Evolutionary conservation across 202 grass and related monocot genomes (phyloP).

Genomic region (Hordeum pubiflorum): DNA sequence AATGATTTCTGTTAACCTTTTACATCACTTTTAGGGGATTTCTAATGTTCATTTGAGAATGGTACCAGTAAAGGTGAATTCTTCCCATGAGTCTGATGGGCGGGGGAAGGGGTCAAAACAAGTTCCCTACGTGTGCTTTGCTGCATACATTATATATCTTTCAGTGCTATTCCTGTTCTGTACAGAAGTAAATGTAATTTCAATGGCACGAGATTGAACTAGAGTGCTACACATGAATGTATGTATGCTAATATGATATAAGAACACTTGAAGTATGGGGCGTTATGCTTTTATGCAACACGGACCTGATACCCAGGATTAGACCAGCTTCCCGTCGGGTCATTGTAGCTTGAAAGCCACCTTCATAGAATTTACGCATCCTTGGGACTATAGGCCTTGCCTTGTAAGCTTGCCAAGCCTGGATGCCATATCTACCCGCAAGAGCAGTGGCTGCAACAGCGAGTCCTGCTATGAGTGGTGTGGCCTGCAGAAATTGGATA

Average conservation of each 20-base stretch:
- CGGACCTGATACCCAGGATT: constrained; percentile 80
- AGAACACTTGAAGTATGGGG: neutral
- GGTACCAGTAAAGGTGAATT: neutral
- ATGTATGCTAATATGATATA: neutral
- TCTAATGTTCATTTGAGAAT: neutral
- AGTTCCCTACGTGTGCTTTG: neutral
- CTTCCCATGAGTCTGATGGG: neutral
- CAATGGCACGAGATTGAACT: neutral
- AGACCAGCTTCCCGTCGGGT: constrained; percentile 69
- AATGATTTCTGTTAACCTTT: neutral
- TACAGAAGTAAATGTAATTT: neutral
- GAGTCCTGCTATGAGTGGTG: constrained; percentile 71
- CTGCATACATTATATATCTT: neutral
- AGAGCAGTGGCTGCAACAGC: constrained; percentile 72
- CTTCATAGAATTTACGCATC: constrained; percentile 97
- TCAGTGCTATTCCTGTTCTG: neutral
- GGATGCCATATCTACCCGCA: constrained; percentile 58
- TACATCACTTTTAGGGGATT: neutral
- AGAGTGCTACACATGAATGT: neutral
- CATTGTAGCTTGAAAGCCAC: constrained; percentile 81
- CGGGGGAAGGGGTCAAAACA: neutral
- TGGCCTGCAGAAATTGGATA: constrained; percentile 39
- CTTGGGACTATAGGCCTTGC: constrained; percentile 65
- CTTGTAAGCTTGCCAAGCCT: constrained; percentile 90
- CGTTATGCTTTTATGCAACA: constrained; percentile 5